A percentile compares a stretch with the other conserved stretches of the same genome.
These are phyloP conservation scores for Angomonas deanei DNA, from an alignment of 208 protist genomes.

Conservation along the genomic window DNA sequence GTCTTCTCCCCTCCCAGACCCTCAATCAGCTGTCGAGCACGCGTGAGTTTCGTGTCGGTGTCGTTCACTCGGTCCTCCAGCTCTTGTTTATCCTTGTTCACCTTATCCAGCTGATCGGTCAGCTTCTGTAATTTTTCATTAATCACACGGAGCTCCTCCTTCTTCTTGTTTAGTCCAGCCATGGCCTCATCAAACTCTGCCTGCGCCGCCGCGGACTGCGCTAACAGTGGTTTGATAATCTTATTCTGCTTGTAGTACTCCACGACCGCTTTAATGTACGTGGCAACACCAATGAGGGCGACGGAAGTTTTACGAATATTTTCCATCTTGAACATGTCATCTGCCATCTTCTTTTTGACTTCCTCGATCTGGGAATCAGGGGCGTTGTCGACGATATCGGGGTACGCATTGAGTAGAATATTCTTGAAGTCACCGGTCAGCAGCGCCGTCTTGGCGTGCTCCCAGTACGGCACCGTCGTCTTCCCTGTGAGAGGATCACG, in stretches of 20 bases:
- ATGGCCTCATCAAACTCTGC: constrained; percentile 85
- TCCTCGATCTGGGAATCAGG: constrained; percentile 89
- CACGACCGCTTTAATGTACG: constrained; percentile 96
- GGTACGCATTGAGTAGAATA: constrained; percentile 75
- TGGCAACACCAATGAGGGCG: constrained; percentile 92
- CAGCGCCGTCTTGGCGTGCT: constrained; percentile 82
- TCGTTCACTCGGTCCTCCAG: constrained; percentile 91
- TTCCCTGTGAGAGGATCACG: constrained; percentile 82
- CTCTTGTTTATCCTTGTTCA: constrained; percentile 86
- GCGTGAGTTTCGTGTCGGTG: constrained; percentile 92
- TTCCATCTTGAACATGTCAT: constrained; percentile 93
- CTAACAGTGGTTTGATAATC: constrained; percentile 92
- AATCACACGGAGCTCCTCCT: constrained; percentile 87
- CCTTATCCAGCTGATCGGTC: constrained; percentile 77
- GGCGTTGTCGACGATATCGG: constrained; percentile 84
- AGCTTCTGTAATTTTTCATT: constrained; percentile 84
- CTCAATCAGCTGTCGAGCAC: constrained; percentile 93
- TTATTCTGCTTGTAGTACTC: constrained; percentile 97
- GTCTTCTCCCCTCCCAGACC: constrained; percentile 93
- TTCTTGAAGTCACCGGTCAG: constrained; percentile 89
- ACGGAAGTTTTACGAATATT: constrained; percentile 87
- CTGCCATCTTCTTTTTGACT: constrained; percentile 92
- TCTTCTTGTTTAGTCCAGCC: constrained; percentile 87
- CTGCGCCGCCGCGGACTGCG: constrained; percentile 75
- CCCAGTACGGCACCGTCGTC: constrained; percentile 91